Percentiles rank a stretch among this genome's conserved stretches.
These are phyloP conservation scores for Naganishia albida DNA, from an alignment of 1,284 basidiomycete genomes.

Conservation along the genomic window DNA sequence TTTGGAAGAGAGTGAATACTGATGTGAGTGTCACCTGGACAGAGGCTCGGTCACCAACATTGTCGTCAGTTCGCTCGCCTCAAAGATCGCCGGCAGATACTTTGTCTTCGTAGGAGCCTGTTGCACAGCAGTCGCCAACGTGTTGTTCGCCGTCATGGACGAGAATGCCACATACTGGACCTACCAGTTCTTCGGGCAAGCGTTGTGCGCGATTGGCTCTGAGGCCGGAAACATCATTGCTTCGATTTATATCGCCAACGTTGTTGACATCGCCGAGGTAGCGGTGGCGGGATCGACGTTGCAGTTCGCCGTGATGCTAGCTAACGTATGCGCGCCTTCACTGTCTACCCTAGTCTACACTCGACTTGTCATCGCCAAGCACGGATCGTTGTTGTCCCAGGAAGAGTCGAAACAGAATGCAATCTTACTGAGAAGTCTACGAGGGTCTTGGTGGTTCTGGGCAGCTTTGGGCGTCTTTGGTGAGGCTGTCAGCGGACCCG, in stretches of 20 bases:
- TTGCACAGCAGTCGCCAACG: slow-evolving; percentile 11
- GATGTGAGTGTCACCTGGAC: background rate
- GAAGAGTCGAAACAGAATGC: background rate
- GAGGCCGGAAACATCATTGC: background rate
- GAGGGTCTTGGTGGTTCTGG: slow-evolving; percentile 8
- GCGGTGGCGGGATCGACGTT: slow-evolving; percentile 1
- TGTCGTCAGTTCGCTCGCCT: background rate
- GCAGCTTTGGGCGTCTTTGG: slow-evolving; percentile 2
- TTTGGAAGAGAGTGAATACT: background rate
- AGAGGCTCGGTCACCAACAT: background rate
- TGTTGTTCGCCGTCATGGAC: slow-evolving; percentile 3
- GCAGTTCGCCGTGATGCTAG: slow-evolving; percentile 8
- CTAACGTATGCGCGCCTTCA: background rate
- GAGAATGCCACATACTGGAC: slow-evolving; percentile 11
- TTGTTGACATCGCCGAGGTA: background rate
- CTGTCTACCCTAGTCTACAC: slow-evolving; percentile 7
- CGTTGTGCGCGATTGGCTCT: background rate
- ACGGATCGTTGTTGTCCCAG: background rate
- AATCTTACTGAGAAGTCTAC: background rate
- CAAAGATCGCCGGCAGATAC: slow-evolving; percentile 3
- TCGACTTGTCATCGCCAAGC: background rate
- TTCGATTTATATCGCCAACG: slow-evolving; percentile 1
- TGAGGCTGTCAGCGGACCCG: too few relatives aligned
- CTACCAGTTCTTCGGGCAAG: slow-evolving; percentile 1
- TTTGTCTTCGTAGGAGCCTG: background rate